These are phyloP conservation scores for Exophiala phaeomuriformis DNA, from an alignment of 2,329 filamentous ascomycete species.

Conservation along the genomic window DNA sequence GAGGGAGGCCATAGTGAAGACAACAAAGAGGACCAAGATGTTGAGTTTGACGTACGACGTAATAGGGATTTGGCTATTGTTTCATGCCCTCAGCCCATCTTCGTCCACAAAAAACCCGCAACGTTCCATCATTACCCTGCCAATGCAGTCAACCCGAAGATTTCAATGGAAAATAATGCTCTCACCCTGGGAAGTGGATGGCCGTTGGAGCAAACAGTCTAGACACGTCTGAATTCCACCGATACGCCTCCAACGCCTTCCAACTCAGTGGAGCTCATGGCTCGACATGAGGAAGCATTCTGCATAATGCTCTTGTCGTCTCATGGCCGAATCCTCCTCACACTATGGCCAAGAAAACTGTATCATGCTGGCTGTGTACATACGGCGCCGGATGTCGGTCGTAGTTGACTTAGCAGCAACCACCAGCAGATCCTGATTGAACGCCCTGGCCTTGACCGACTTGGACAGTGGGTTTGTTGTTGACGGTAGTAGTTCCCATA, in stretches of 20 bases:
- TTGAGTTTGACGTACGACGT: too few species aligned
- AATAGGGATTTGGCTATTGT: neutral
- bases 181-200: conserved; percentile 13
- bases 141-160: conserved; percentile 11
- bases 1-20: too few species aligned
- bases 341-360: conserved; percentile 4
- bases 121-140: conserved; percentile 22
- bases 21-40: too few species aligned
- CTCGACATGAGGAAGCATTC: neutral
- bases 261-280: conserved; percentile 7
- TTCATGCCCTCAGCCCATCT: neutral
- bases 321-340: conserved; percentile 3
- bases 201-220: conserved; percentile 23
- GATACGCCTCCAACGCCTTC: conserved; percentile 20
- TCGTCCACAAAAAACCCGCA: conserved; percentile 7
- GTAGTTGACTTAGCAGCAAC: conserved; percentile 69
- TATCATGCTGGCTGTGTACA: conserved; percentile 8
- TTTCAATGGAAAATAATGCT: conserved; percentile 15
- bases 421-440: conserved; percentile 72
- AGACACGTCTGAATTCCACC: conserved; percentile 19
- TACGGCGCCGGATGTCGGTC: neutral
- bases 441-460: conserved; percentile 93
- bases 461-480: conserved; percentile 97
- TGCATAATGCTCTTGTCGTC: conserved; percentile 3
- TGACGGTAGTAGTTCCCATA: conserved; percentile 92